Evolutionary conservation across 495 filamentous ascomycete genomes (phyloP), one percentile per base, ranked within the genome.

Genomic region (Podospora australis): DNA sequence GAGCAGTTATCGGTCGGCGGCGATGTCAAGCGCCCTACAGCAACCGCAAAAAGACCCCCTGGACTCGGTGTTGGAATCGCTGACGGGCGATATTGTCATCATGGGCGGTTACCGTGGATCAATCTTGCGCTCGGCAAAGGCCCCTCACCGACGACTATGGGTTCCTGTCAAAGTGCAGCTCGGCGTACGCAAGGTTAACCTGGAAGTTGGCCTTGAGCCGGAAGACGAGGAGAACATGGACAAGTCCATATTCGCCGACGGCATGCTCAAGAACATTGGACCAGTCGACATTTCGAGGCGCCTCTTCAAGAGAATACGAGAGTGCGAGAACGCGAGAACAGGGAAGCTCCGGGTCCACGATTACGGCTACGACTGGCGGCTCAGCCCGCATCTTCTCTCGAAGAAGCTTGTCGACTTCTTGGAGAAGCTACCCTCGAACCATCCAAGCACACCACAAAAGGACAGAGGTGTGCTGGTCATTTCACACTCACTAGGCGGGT

Each of bases 311-410:
- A 79, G 83, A 19, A 57, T 96, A 23, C 74, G 78, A 48, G 80
- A 83, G 26, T 86, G 78, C 46, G 79, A 86, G 30, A 92, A 91
- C 51, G 80, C 80, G 2, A 66, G 74, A 30, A 75, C 73, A 11
- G 87, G 87, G 20, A 83, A 77, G 49, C 69, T 96, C 1, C 74
- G 89, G 30, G 80, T 96, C 2, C 85, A 86, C 65, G 83, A 96
- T 52, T 98, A 92, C 56, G 90, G 92, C 24, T 98, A 95, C 59
- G 91, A 98, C 63, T 98, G 91, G 91, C 79, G 92, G 23, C 69
- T 98, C 45, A 88, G 86, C 50, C 92, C 92, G 1, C 78, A 86
- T 56, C 67, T 91, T 1, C 75, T 94, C 2, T 88, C 85, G 1
- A 69, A 72, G 8, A 77, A 77, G 41, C 67, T 98, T 5, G 77